A percentile compares a stretch with the other conserved stretches of the same genome.
phyloP scores from a whole-genome alignment of 2,329 filamentous ascomycete genomes.

The Onygenales sp. region DNA sequence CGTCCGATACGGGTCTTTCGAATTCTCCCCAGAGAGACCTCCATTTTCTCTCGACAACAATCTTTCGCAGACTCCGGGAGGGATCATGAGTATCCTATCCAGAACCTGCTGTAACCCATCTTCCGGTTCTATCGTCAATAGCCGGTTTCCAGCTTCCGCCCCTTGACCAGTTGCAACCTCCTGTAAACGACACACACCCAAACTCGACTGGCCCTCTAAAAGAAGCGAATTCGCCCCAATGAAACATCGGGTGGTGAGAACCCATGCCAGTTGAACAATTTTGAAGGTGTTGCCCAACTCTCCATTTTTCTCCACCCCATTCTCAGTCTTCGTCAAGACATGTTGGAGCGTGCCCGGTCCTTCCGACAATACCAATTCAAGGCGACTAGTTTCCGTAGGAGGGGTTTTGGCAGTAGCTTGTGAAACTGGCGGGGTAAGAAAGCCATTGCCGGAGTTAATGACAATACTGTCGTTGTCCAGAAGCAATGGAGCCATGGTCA shows the following conservation, averaged over 20 bases:
- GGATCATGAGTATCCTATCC: not conserved
- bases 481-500: not conserved
- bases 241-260: constrained; percentile 1
- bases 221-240: not conserved
- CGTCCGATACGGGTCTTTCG: not conserved
- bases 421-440: not conserved
- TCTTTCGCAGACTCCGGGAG: not conserved
- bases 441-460: not conserved
- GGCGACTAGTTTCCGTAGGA: not conserved
- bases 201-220: not conserved
- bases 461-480: not conserved
- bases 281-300: not conserved
- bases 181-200: not conserved
- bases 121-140: not conserved
- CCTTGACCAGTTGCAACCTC: not conserved
- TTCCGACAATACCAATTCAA: not conserved
- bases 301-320: not conserved
- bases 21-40: not conserved
- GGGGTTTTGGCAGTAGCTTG: not conserved
- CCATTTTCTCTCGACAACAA: not conserved
- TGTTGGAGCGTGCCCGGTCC: not conserved
- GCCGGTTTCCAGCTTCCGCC: not conserved
- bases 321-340: not conserved
- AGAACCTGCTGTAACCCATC: not conserved
- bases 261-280: constrained; percentile 2